These are phyloP conservation scores for Euphorbia celastroides DNA, from an alignment of 441 rosid genomes.

Conservation along the genomic window DNA sequence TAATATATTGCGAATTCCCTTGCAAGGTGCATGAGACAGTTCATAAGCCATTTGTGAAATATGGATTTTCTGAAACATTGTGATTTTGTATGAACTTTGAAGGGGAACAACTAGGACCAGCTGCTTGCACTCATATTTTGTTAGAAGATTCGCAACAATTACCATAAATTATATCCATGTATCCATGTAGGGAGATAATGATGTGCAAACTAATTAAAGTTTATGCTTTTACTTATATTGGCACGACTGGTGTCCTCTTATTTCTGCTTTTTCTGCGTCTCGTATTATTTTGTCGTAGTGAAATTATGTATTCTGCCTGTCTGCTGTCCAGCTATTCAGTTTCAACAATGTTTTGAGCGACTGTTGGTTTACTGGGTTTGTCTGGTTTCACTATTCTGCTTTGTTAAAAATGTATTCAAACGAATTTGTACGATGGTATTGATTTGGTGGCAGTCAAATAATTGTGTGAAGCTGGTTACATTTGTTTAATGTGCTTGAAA, in stretches of 20 bases:
- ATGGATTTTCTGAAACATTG: background rate
- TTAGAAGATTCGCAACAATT: background rate
- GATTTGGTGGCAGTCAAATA: no score
- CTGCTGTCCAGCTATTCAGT: background rate
- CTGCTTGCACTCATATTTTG: background rate
- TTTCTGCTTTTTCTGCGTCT: background rate
- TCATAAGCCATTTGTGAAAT: background rate
- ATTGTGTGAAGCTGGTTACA: no score
- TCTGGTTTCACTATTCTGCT: background rate
- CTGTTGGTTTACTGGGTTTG: background rate
- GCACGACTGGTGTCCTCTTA: background rate
- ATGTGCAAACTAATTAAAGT: background rate
- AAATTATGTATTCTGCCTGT: background rate
- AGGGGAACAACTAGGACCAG: background rate
- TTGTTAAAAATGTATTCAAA: no score
- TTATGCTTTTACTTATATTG: background rate
- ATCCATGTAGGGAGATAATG: constrained; percentile 5
- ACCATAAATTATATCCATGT: background rate
- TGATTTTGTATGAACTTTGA: background rate
- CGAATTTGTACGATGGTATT: no score
- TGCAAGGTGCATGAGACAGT: background rate
- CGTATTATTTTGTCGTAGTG: background rate
- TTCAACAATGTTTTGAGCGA: background rate
- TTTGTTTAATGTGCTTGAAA: no score
- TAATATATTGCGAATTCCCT: background rate